Percentiles rank a stretch among this genome's conserved stretches.
phyloP scores from a whole-genome alignment of 2,329 filamentous ascomycete genomes.

The Alternaria hordeiaustralica region DNA sequence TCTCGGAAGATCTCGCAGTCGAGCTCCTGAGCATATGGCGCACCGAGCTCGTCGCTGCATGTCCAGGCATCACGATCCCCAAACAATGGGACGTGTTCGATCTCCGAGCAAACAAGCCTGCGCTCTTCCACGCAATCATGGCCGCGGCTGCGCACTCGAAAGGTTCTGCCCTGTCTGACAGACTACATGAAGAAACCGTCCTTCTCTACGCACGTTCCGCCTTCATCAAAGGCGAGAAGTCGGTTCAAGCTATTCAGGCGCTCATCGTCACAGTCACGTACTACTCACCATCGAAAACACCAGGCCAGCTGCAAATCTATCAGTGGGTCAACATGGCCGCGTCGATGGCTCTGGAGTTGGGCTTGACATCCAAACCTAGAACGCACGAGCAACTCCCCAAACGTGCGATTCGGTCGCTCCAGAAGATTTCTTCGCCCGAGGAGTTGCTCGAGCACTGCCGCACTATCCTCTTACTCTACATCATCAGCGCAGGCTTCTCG shows the following conservation, averaged over 20 bases:
- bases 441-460: constrained; percentile 46
- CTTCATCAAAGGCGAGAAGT: constrained; percentile 48
- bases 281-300: constrained; percentile 43
- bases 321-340: constrained; percentile 46
- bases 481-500: constrained; percentile 42
- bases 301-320: constrained; percentile 43
- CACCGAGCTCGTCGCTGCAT: constrained; percentile 36
- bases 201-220: constrained; percentile 41
- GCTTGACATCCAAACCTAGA: constrained; percentile 44
- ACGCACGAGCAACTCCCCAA: constrained; percentile 49
- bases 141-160: constrained; percentile 44
- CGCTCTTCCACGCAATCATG: constrained; percentile 47
- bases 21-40: constrained; percentile 41
- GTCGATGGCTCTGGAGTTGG: constrained; percentile 46
- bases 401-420: constrained; percentile 38
- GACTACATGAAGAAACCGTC: constrained; percentile 43
- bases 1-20: constrained; percentile 35
- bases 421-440: constrained; percentile 44
- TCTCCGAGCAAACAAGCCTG: constrained; percentile 39
- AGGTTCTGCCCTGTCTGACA: constrained; percentile 39
- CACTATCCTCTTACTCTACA: constrained; percentile 41
- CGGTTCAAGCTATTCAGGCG: constrained; percentile 45
- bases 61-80: constrained; percentile 39
- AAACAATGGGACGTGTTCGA: constrained; percentile 41
- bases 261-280: constrained; percentile 44